A percentile compares a stretch with the other conserved stretches of the same genome.
Evolutionary conservation across 2,329 filamentous ascomycete genomes (phyloP).

Genomic region (Thermoascus crustaceus): DNA sequence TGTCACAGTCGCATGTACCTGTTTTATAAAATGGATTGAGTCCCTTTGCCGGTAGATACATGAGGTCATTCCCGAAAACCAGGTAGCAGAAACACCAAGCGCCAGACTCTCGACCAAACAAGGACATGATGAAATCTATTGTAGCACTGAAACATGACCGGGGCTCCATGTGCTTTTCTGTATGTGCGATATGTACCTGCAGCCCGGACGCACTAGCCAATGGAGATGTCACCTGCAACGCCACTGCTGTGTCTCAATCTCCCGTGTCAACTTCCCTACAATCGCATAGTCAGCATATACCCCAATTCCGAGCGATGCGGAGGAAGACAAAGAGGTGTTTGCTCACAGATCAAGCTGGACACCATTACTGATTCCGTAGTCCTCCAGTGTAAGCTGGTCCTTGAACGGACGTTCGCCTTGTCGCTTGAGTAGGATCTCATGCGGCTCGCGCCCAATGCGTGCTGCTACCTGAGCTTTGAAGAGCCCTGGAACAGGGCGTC

Average conservation of each 20-base stretch:
- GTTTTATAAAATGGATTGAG: conserved; percentile 15
- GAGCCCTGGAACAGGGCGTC: conserved; percentile 40
- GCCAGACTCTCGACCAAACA: conserved; percentile 1
- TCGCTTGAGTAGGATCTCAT: conserved; percentile 84
- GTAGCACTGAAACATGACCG: not conserved
- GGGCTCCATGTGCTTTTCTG: conserved; percentile 7
- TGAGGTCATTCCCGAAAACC: conserved; percentile 7
- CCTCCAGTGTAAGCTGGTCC: conserved; percentile 75
- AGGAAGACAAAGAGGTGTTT: conserved; percentile 3
- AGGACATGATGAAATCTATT: conserved; percentile 5
- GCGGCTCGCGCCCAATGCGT: conserved; percentile 76
- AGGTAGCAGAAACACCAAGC: conserved; percentile 2
- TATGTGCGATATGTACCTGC: conserved; percentile 1
- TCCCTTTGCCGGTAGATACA: conserved; percentile 26
- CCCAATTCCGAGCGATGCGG: not conserved
- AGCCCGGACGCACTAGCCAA: not conserved
- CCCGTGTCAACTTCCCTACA: conserved; percentile 41
- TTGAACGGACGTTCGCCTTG: conserved; percentile 93
- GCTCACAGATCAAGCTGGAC: conserved; percentile 50
- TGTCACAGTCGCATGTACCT: too few relatives aligned
- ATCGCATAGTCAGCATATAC: conserved; percentile 17
- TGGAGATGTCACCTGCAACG: conserved; percentile 4
- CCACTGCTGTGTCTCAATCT: conserved; percentile 24
- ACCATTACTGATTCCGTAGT: conserved; percentile 91
- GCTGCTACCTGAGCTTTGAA: conserved; percentile 91